phyloP scores from a whole-genome alignment of 2,329 filamentous ascomycete genomes.

The Ophiocordyceps camponoti-saundersi region DNA sequence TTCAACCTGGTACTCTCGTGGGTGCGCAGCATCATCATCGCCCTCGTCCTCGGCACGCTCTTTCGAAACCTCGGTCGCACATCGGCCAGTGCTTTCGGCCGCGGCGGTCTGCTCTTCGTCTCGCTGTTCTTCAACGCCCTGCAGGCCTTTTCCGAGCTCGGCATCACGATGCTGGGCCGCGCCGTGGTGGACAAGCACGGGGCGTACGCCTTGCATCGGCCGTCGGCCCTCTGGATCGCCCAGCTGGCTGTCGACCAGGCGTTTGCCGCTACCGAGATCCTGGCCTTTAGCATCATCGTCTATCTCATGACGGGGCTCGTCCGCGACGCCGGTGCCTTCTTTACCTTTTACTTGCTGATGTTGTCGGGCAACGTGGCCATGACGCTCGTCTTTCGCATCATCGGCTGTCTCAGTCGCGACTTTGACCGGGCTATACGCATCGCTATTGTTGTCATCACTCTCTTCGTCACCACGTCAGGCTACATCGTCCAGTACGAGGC shows the following conservation, averaged over 20 bases:
- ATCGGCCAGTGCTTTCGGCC: conserved; percentile 58
- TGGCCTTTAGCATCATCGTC: conserved; percentile 57
- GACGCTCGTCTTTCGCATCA: conserved; percentile 61
- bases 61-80: conserved; percentile 53
- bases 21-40: conserved; percentile 51
- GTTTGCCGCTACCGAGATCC: conserved; percentile 53
- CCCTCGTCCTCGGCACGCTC: conserved; percentile 63
- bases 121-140: conserved; percentile 76
- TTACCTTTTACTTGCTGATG: conserved; percentile 58
- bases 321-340: conserved; percentile 59
- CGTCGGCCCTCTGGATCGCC: conserved; percentile 67
- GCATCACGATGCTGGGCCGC: conserved; percentile 56
- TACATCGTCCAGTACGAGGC: conserved; percentile 69
- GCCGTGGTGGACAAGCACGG: conserved; percentile 72
- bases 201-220: conserved; percentile 67
- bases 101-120: conserved; percentile 69
- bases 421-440: conserved; percentile 80
- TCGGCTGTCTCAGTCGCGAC: conserved; percentile 59
- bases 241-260: conserved; percentile 66
- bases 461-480: conserved; percentile 68
- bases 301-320: conserved; percentile 63
- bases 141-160: conserved; percentile 66
- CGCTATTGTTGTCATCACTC: conserved; percentile 59
- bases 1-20: conserved; percentile 61
- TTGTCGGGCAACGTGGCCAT: conserved; percentile 53